phyloP scores from a whole-genome alignment of 1,284 basidiomycete species.

The Chiua sp. region DNA sequence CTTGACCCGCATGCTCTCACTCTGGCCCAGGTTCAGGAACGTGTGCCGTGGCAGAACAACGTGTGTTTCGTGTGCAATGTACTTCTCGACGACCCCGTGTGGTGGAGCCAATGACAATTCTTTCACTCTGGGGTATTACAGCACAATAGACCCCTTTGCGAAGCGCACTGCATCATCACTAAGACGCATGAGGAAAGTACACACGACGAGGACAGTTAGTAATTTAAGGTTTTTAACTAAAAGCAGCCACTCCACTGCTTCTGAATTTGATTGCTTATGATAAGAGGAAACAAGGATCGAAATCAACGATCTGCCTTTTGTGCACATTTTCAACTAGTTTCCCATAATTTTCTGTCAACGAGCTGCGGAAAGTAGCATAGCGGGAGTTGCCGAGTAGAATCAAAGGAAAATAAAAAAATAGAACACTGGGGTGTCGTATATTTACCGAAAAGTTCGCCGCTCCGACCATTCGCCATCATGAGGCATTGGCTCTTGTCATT shows the following conservation, averaged over 20 bases:
- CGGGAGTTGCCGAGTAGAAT: not conserved
- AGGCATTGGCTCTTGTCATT: no score
- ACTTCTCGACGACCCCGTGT: slow-evolving; percentile 10
- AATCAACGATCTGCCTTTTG: slow-evolving; percentile 27
- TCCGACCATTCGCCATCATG: not conserved
- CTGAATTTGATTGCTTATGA: slow-evolving; percentile 30
- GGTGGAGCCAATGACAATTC: slow-evolving; percentile 9
- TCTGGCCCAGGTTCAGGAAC: slow-evolving; percentile 4
- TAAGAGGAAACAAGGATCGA: slow-evolving; percentile 15
- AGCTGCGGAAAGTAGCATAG: not conserved
- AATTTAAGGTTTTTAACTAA: slow-evolving; percentile 39
- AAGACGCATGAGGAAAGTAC: slow-evolving; percentile 28
- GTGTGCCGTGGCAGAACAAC: slow-evolving; percentile 14
- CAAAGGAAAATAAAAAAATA: slow-evolving; percentile 2
- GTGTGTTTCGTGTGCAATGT: slow-evolving; percentile 22
- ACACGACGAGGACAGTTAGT: slow-evolving; percentile 21
- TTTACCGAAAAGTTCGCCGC: slow-evolving; percentile 3
- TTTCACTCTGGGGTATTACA: slow-evolving; percentile 21
- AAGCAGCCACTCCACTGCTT: slow-evolving; percentile 29
- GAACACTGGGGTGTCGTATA: not conserved
- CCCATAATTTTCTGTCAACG: slow-evolving; percentile 7
- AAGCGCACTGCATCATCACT: slow-evolving; percentile 20
- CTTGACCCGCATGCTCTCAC: not conserved
- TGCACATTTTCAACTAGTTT: slow-evolving; percentile 5
- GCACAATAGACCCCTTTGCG: slow-evolving; percentile 15